A percentile compares a stretch with the other conserved stretches of the same genome.
These are phyloP conservation scores for Neoconidiobolus thromboides DNA, from an alignment of 371 early-diverging fungal species.

Conservation along the genomic window DNA sequence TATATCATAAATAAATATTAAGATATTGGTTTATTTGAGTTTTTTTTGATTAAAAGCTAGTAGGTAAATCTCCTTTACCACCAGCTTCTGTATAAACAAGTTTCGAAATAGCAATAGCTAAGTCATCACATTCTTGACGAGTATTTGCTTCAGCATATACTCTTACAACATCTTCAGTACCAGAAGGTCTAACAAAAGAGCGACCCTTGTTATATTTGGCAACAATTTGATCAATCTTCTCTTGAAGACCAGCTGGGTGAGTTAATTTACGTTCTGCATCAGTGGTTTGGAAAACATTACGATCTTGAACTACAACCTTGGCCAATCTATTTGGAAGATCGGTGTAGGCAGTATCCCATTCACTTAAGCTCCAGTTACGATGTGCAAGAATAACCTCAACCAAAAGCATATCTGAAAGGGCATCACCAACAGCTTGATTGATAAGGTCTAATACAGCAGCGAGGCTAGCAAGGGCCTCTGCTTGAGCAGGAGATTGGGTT, in stretches of 20 bases:
- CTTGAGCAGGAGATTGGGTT: conserved; percentile 35
- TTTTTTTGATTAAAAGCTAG: conserved; percentile 13
- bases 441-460: conserved; percentile 73
- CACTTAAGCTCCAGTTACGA: conserved; percentile 51
- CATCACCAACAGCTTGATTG: conserved; percentile 98
- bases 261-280: conserved; percentile 88
- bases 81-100: conserved; percentile 82
- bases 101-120: conserved; percentile 57
- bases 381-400: conserved; percentile 83
- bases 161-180: conserved; percentile 98
- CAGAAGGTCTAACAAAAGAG: conserved; percentile 96
- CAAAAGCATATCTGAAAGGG: conserved; percentile 90
- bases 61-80: conserved; percentile 75
- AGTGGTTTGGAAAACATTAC: conserved; percentile 77
- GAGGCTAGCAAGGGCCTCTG: conserved; percentile 53
- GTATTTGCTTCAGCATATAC: conserved; percentile 97
- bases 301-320: conserved; percentile 85
- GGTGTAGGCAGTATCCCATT: conserved; percentile 88
- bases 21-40: too few relatives aligned
- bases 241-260: conserved; percentile 79
- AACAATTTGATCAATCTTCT: conserved; percentile 62
- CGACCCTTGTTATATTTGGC: conserved; percentile 67
- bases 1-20: too few relatives aligned
- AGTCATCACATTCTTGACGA: conserved; percentile 55
- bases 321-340: conserved; percentile 86